These are phyloP conservation scores for Hortaea werneckii DNA, from an alignment of 2,329 filamentous ascomycete species.

Conservation along the genomic window DNA sequence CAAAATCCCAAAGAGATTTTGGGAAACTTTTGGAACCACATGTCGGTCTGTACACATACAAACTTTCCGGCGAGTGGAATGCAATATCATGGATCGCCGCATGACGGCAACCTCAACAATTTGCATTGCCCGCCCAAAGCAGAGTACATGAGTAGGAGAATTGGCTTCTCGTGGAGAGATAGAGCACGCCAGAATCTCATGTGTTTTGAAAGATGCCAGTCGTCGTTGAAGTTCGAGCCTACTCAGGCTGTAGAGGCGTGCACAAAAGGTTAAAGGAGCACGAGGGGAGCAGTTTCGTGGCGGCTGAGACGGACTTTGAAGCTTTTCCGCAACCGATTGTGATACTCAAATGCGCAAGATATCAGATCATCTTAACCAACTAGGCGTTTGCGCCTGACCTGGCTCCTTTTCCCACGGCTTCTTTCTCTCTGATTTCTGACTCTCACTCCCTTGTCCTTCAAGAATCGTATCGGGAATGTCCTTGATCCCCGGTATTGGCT, in stretches of 20 bases:
- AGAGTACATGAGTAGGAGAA: too few species aligned
- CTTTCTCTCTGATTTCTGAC: conserved; percentile 42
- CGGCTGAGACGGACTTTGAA: not conserved
- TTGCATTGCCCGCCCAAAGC: too few species aligned
- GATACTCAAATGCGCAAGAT: not conserved
- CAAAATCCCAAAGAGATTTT: too few species aligned
- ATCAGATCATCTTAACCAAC: not conserved
- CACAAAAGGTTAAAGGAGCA: not conserved
- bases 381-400: not conserved
- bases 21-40: too few species aligned
- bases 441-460: conserved; percentile 53
- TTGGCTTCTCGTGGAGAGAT: not conserved
- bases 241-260: not conserved
- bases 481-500: conserved; percentile 76
- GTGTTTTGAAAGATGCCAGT: not conserved
- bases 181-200: not conserved
- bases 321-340: too few species aligned
- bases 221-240: not conserved
- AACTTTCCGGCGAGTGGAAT: too few species aligned
- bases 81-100: too few species aligned
- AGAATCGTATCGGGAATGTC: conserved; percentile 75
- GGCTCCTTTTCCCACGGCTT: conserved; percentile 73
- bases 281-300: not conserved
- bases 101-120: too few species aligned
- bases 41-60: too few species aligned